Percentiles rank a stretch among this genome's conserved stretches.
Conservation (phyloP, 176 grass and related monocot genomes). For the Musa beccarii region DNA sequence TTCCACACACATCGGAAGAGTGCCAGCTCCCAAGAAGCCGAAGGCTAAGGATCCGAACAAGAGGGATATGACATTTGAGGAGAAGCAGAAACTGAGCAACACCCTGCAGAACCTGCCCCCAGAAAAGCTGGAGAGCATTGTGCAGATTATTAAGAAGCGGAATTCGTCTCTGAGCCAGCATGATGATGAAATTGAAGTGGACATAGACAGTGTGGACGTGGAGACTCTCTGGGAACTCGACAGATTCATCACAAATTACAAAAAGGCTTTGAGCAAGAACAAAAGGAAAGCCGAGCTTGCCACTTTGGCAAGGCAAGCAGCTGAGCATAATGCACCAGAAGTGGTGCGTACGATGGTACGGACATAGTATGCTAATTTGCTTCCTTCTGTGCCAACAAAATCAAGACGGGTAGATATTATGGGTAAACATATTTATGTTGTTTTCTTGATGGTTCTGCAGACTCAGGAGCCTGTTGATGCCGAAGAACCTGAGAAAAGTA, state of each 20-base stretch:
- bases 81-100: not conserved
- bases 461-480: slow-evolving; percentile 33
- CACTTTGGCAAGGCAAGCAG: slow-evolving; percentile 45
- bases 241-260: slow-evolving; percentile 91
- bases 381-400: not conserved
- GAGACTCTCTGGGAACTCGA: slow-evolving; percentile 98
- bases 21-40: slow-evolving; percentile 72
- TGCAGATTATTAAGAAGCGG: slow-evolving; percentile 89
- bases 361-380: not conserved
- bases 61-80: slow-evolving; percentile 90
- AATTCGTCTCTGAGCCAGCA: slow-evolving; percentile 72
- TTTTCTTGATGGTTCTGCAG: slow-evolving; percentile 8
- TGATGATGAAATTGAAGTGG: slow-evolving; percentile 99
- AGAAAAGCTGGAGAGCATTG: slow-evolving; percentile 64
- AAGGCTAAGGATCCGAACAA: slow-evolving; percentile 87
- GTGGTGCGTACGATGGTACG: slow-evolving; percentile 48
- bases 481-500: slow-evolving; percentile 35
- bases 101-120: slow-evolving; percentile 7
- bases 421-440: not conserved
- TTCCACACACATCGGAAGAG: slow-evolving; percentile 15
- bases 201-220: slow-evolving; percentile 93
- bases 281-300: slow-evolving; percentile 81
- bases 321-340: slow-evolving; percentile 30
- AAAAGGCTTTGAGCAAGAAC: slow-evolving; percentile 88
- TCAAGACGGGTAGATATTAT: not conserved